Percentiles rank a stretch among this genome's conserved stretches.
Conservation (phyloP, 129 eudicot genomes). For the Tanacetum coccineum region DNA sequence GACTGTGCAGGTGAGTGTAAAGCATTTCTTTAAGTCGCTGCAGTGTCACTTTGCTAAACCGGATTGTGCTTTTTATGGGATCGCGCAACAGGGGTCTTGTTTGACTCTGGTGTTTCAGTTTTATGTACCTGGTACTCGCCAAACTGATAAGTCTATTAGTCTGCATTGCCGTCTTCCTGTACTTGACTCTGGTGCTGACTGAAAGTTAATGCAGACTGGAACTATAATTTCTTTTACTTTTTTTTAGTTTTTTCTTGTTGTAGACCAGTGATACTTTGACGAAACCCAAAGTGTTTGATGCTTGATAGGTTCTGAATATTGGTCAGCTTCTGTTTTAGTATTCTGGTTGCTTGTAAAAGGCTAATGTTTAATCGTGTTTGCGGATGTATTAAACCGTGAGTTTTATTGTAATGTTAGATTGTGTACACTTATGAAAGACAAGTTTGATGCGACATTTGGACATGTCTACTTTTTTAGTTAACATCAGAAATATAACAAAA, state of each 20-base stretch:
- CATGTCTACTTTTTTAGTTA: no score
- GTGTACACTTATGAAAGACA: no score
- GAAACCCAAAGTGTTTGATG: no score
- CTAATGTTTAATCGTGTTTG: no score
- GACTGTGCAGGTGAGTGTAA: conserved; percentile 84
- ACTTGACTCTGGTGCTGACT: conserved; percentile 79
- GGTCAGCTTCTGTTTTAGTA: no score
- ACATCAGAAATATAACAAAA: no score
- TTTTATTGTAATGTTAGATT: no score
- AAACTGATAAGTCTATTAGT: conserved; percentile 83
- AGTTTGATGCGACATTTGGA: no score
- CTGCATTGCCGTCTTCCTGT: conserved; percentile 96
- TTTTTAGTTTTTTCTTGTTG: no score
- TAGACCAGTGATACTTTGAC: no score
- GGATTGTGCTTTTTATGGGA: conserved; percentile 88
- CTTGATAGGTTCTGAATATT: conserved; percentile 4
- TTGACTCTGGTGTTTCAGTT: conserved; percentile 87
- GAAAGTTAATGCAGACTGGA: conserved; percentile 11
- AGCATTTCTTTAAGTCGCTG: conserved; percentile 81
- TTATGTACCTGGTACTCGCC: conserved; percentile 77
- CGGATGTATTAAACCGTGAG: no score
- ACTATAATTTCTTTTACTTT: background rate
- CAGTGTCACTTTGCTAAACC: conserved; percentile 89
- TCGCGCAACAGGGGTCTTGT: conserved; percentile 71
- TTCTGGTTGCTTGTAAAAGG: no score